Conservation (phyloP, 2,329 filamentous ascomycete species). For the Amauroascus niger region DNA sequence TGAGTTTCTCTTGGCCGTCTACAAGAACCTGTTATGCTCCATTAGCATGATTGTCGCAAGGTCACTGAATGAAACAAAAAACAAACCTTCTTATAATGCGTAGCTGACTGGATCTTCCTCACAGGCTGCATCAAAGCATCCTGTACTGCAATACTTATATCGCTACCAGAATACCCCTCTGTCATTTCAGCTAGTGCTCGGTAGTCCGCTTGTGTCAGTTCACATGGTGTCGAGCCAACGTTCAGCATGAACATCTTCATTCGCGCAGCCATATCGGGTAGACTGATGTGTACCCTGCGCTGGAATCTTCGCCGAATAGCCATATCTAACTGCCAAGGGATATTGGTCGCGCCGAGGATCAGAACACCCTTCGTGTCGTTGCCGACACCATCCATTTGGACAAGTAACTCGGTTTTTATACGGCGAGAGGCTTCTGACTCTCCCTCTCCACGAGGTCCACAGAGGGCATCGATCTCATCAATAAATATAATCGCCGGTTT, state of each 20-base stretch:
- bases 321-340: slow-evolving; percentile 95
- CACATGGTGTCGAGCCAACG: slow-evolving; percentile 85
- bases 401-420: slow-evolving; percentile 96
- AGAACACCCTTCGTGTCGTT: slow-evolving; percentile 90
- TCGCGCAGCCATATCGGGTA: slow-evolving; percentile 77
- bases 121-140: slow-evolving; percentile 96
- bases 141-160: slow-evolving; percentile 93
- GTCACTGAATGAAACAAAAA: neutral
- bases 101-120: slow-evolving; percentile 90
- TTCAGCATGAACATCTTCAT: slow-evolving; percentile 94
- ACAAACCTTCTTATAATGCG: slow-evolving; percentile 84
- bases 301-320: slow-evolving; percentile 96
- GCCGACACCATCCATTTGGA: slow-evolving; percentile 98
- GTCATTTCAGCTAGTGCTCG: slow-evolving; percentile 68
- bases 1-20: slow-evolving; percentile 53
- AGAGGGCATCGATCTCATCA: slow-evolving; percentile 93
- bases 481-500: slow-evolving; percentile 98
- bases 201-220: slow-evolving; percentile 68
- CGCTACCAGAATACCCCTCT: slow-evolving; percentile 90
- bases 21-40: slow-evolving; percentile 51
- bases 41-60: neutral
- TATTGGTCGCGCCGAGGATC: slow-evolving; percentile 93
- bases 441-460: slow-evolving; percentile 83
- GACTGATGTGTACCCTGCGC: slow-evolving; percentile 84
- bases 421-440: slow-evolving; percentile 94